A percentile compares a stretch with the other conserved stretches of the same genome.
Evolutionary conservation across 306 rosid genomes (phyloP).

Genomic region (Vigna reflexopilosa): DNA sequence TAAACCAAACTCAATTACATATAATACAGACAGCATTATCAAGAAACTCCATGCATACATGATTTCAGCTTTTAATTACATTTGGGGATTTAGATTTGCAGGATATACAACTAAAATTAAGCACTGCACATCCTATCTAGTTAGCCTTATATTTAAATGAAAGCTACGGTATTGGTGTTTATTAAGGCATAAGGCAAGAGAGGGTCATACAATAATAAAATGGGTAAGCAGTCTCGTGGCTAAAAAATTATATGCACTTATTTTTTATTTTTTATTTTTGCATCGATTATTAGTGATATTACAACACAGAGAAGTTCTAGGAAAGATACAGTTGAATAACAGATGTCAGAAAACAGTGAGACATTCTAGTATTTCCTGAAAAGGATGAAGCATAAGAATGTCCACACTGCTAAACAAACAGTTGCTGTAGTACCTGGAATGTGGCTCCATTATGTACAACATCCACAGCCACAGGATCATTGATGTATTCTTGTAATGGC

Average conservation of each 20-base stretch:
- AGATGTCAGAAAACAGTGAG: conserved; percentile 17
- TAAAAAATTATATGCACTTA: conserved; percentile 10
- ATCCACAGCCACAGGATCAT: conserved; percentile 73
- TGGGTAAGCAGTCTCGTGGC: conserved; percentile 19
- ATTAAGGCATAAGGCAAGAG: conserved; percentile 1
- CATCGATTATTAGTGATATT: not conserved
- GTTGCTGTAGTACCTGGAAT: conserved; percentile 76
- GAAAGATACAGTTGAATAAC: conserved; percentile 1
- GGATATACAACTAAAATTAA: conserved; percentile 35
- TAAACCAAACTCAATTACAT: conserved; percentile 45
- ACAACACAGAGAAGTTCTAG: not conserved
- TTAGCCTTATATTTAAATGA: conserved; percentile 23
- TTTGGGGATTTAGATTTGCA: conserved; percentile 18
- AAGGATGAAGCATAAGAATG: conserved; percentile 33
- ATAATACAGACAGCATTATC: conserved; percentile 23
- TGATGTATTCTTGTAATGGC: conserved; percentile 84
- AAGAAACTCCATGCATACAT: conserved; percentile 33
- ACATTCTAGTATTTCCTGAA: conserved; percentile 24
- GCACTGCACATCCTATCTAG: conserved; percentile 12
- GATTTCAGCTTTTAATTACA: conserved; percentile 21
- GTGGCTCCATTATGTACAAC: conserved; percentile 95
- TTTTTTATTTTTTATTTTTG: not conserved
- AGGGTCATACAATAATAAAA: conserved; percentile 27
- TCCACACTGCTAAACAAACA: conserved; percentile 31
- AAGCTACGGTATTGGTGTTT: not conserved